Evolutionary conservation across 2,329 filamentous ascomycete species (phyloP).

Genomic region (Coniella lustricola): DNA sequence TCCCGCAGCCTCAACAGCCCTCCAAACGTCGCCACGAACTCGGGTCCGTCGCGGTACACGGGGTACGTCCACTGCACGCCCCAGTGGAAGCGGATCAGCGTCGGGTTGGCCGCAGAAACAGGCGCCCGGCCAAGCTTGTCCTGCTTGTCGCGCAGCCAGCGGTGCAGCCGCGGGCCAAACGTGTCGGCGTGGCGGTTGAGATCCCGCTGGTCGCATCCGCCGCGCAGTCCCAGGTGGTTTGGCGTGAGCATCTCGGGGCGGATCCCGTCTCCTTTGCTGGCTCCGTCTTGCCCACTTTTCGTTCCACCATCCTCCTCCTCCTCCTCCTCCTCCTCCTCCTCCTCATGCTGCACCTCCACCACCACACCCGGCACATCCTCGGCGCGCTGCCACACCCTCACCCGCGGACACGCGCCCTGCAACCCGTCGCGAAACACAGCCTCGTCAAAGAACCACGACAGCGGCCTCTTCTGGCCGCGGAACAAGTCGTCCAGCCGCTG

Average conservation of each 20-base stretch:
- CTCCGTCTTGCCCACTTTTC: constrained; percentile 12
- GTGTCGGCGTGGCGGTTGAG: constrained; percentile 34
- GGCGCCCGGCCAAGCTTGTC: constrained; percentile 17
- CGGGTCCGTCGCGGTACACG: constrained; percentile 38
- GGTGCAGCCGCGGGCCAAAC: constrained; percentile 29
- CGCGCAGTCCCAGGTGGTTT: constrained; percentile 31
- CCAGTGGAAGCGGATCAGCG: constrained; percentile 36
- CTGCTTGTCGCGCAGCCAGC: constrained; percentile 26
- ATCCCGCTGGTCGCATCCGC: constrained; percentile 32
- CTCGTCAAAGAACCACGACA: constrained; percentile 42
- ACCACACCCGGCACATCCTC: constrained; percentile 31
- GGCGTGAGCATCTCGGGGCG: constrained; percentile 35
- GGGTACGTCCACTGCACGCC: constrained; percentile 40
- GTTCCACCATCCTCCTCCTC: constrained; percentile 7
- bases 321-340: neutral
- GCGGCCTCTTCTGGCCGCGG: constrained; percentile 28
- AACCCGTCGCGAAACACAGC: constrained; percentile 35
- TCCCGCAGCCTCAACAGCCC: constrained; percentile 34
- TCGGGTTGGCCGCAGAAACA: constrained; percentile 23
- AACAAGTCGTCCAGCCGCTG: constrained; percentile 36
- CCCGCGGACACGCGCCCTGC: constrained; percentile 32
- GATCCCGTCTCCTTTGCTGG: constrained; percentile 14
- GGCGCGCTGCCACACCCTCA: constrained; percentile 33
- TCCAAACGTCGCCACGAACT: constrained; percentile 38
- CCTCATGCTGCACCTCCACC: no score